Evolutionary conservation across 176 grass and related monocot species (phyloP).

Genomic region (Aegilops longissima): DNA sequence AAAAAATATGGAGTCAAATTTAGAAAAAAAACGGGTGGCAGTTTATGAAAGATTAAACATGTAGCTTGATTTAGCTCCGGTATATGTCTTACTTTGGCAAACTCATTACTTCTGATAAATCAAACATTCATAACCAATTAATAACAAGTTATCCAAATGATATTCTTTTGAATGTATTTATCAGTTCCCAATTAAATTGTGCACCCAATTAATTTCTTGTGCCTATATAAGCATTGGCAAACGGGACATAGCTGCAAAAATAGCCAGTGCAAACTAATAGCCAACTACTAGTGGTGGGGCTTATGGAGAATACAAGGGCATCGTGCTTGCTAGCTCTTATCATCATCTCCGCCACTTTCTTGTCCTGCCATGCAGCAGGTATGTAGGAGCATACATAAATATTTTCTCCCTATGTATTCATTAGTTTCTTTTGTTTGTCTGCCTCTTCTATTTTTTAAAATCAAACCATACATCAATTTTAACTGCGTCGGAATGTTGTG

Average conservation of each 20-base stretch:
- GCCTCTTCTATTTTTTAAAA: not conserved
- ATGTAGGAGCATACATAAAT: not conserved
- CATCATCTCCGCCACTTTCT: not conserved
- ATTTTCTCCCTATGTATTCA: not conserved
- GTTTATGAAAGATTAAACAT: too few relatives aligned
- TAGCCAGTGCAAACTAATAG: not conserved
- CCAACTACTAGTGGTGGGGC: not conserved
- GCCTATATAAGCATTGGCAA: not conserved
- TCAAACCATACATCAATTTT: too few relatives aligned
- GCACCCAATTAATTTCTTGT: too few relatives aligned
- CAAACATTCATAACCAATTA: not conserved
- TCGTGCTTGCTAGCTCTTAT: not conserved
- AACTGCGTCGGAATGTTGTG: not conserved
- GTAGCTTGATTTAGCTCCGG: not conserved
- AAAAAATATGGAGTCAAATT: too few relatives aligned
- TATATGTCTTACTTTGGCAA: not conserved
- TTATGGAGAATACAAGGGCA: not conserved
- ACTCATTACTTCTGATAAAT: not conserved
- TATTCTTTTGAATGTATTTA: not conserved
- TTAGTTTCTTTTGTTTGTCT: not conserved
- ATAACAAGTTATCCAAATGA: not conserved
- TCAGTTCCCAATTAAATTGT: not conserved
- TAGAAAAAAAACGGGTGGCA: too few relatives aligned
- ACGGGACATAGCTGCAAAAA: not conserved
- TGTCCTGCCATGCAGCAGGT: not conserved